phyloP scores from a whole-genome alignment of 805 yeast species.

The Lipomyces kockii region DNA sequence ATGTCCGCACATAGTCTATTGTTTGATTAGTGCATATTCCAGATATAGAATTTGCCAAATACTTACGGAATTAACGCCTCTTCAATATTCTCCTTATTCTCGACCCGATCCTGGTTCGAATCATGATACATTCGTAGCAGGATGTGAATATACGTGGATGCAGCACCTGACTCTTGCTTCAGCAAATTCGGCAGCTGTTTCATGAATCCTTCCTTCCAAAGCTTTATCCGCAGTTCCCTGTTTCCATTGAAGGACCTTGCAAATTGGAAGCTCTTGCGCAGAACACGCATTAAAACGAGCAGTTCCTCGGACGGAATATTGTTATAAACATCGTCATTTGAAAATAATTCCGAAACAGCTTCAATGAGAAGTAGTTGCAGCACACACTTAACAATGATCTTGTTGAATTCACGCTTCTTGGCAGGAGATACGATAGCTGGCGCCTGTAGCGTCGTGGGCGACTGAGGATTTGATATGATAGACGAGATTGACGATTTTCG shows the following conservation, averaged over 20 bases:
- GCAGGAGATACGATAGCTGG: conserved; percentile 41
- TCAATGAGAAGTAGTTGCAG: conserved; percentile 88
- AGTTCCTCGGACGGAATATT: conserved; percentile 70
- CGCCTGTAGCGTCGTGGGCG: conserved; percentile 1
- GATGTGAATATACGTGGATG: conserved; percentile 82
- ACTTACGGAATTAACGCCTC: conserved; percentile 50
- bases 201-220: conserved; percentile 91
- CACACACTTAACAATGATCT: conserved; percentile 90
- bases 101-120: conserved; percentile 54
- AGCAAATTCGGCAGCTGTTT: conserved; percentile 89
- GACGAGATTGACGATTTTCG: neutral
- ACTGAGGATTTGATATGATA: neutral
- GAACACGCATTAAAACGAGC: conserved; percentile 59
- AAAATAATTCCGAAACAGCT: conserved; percentile 77
- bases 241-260: conserved; percentile 88
- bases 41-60: neutral
- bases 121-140: conserved; percentile 81
- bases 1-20: conserved; percentile 64
- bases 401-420: conserved; percentile 59
- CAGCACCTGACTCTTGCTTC: conserved; percentile 88
- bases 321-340: conserved; percentile 63
- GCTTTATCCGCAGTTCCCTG: conserved; percentile 80
- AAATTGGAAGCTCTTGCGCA: conserved; percentile 75
- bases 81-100: conserved; percentile 57
- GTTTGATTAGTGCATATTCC: conserved; percentile 6